Evolutionary conservation across 2,329 filamentous ascomycete genomes (phyloP).

Genomic region (Fusarium armeniacum): DNA sequence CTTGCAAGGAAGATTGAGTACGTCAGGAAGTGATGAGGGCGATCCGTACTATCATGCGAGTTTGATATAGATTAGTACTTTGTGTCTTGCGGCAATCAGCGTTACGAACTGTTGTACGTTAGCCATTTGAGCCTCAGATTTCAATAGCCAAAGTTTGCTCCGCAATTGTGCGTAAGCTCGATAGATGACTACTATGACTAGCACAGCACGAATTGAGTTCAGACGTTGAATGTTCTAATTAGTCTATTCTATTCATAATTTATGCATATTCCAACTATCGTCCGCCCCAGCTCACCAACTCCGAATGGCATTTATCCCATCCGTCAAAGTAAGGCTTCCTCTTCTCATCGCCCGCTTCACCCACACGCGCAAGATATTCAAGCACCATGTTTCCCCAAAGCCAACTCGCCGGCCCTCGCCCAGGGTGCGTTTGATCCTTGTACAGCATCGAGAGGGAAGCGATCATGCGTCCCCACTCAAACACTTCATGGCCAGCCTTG

Average conservation of each 20-base stretch:
- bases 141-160: too few species aligned
- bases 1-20: slow-evolving; percentile 31
- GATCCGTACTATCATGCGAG: background rate
- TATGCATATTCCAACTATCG: slow-evolving; percentile 16
- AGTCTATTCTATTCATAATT: slow-evolving; percentile 17
- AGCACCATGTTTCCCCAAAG: slow-evolving; percentile 44
- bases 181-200: too few species aligned
- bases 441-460: slow-evolving; percentile 38
- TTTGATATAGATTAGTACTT: background rate
- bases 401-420: slow-evolving; percentile 42
- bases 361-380: slow-evolving; percentile 38
- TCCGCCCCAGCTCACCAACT: slow-evolving; percentile 37
- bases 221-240: background rate
- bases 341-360: slow-evolving; percentile 22
- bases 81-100: background rate
- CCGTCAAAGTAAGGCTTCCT: slow-evolving; percentile 39
- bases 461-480: slow-evolving; percentile 42
- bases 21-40: slow-evolving; percentile 7
- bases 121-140: rapidly evolving
- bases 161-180: background rate
- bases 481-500: slow-evolving; percentile 40
- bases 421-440: slow-evolving; percentile 42
- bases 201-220: background rate
- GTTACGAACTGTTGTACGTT: background rate
- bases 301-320: slow-evolving; percentile 37